A percentile compares a stretch with the other conserved stretches of the same genome.
phyloP scores from a whole-genome alignment of 345 rosid genomes.

The Abelmoschus esculentus region DNA sequence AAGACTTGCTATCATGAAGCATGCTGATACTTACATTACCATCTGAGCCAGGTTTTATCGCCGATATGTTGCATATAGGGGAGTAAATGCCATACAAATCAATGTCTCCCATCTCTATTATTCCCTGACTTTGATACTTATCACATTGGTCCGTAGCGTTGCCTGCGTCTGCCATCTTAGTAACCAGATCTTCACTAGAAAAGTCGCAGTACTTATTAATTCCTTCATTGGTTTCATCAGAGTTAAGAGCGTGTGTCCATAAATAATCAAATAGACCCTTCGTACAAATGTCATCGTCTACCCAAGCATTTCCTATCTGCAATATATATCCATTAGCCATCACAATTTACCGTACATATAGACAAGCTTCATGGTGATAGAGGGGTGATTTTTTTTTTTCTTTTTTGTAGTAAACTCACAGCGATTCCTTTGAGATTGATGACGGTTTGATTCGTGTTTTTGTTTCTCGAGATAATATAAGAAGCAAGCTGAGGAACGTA shows the following conservation, averaged over 20 bases:
- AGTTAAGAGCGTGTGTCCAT: constrained; percentile 46
- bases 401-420: constrained; percentile 19
- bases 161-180: background rate
- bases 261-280: constrained; percentile 31
- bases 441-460: constrained; percentile 14
- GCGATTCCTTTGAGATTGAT: constrained; percentile 51
- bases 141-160: constrained; percentile 14
- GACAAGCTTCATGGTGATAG: too few species aligned
- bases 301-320: constrained; percentile 14
- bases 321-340: background rate
- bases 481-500: constrained; percentile 16
- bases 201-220: constrained; percentile 31
- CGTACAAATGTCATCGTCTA: constrained; percentile 15
- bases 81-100: constrained; percentile 37
- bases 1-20: background rate
- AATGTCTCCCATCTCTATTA: constrained; percentile 10
- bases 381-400: too few species aligned
- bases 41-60: background rate
- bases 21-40: constrained; percentile 16
- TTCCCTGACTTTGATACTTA: background rate
- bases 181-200: background rate
- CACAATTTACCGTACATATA: background rate
- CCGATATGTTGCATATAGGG: constrained; percentile 26
- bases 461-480: constrained; percentile 23
- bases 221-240: constrained; percentile 34